Conservation (phyloP, 192 early-diverging fungal genomes). For the Pecoramyces ruminantium region DNA sequence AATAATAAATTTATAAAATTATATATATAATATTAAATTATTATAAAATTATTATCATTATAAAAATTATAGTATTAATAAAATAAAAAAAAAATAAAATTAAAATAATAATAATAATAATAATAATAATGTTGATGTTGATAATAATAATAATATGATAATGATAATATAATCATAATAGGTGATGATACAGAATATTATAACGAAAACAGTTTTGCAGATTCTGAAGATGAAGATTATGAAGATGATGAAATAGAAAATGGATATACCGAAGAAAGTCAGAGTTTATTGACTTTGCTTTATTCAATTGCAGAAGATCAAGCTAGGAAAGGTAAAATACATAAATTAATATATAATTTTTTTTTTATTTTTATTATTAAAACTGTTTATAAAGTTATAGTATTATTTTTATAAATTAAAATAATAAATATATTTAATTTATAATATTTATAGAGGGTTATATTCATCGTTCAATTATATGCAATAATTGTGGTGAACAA, state of each 20-base stretch:
- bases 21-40: too few species aligned
- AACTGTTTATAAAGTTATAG: too few species aligned
- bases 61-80: too few species aligned
- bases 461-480: constrained; percentile 69
- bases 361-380: background rate
- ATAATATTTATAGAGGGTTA: constrained; percentile 2
- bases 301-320: constrained; percentile 78
- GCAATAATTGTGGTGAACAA: constrained; percentile 70
- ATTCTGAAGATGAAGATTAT: background rate
- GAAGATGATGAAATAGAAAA: background rate
- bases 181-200: background rate
- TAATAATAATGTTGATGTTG: too few species aligned
- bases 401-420: too few species aligned
- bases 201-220: background rate
- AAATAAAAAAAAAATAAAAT: too few species aligned
- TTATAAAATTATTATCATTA: too few species aligned
- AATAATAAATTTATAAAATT: too few species aligned
- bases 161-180: too few species aligned
- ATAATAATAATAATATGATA: background rate
- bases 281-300: constrained; percentile 57
- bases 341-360: background rate
- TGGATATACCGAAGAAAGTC: constrained; percentile 20
- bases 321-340: constrained; percentile 47
- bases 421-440: too few species aligned
- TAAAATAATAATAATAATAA: too few species aligned